These are phyloP conservation scores for Ganoderma lingzhi DNA, from an alignment of 1,284 basidiomycete genomes.

Conservation along the genomic window DNA sequence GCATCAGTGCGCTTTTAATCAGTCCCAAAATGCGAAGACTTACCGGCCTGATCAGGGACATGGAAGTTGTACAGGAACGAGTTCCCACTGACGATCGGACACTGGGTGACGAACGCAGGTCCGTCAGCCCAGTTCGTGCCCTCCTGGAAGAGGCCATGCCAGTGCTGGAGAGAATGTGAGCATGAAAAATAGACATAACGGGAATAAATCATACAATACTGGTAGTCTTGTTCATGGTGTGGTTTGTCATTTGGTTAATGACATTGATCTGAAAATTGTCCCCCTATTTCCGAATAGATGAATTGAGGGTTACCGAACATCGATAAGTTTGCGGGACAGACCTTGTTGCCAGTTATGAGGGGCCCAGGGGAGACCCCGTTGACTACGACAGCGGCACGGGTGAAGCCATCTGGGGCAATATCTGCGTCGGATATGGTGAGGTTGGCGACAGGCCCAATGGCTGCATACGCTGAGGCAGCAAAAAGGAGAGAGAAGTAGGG, in stretches of 20 bases:
- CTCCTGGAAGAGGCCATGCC: slow-evolving; percentile 43
- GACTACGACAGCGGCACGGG: slow-evolving; percentile 35
- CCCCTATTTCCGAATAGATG: slow-evolving; percentile 29
- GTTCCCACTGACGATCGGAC: slow-evolving; percentile 50
- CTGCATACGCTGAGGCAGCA: slow-evolving; percentile 12
- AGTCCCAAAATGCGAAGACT: background rate
- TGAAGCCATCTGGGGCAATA: slow-evolving; percentile 36
- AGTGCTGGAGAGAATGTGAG: slow-evolving; percentile 38
- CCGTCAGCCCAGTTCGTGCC: slow-evolving; percentile 38
- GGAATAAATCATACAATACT: slow-evolving; percentile 35
- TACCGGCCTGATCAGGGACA: slow-evolving; percentile 42
- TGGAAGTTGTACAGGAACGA: slow-evolving; percentile 50
- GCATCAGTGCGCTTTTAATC: background rate
- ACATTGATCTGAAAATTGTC: slow-evolving; percentile 32
- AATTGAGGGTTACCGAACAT: background rate
- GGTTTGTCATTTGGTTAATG: slow-evolving; percentile 14
- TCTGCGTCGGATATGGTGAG: slow-evolving; percentile 31
- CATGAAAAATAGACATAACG: background rate
- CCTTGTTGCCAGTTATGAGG: slow-evolving; percentile 36
- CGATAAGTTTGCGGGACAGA: slow-evolving; percentile 7
- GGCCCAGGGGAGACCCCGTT: slow-evolving; percentile 39
- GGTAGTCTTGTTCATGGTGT: slow-evolving; percentile 46
- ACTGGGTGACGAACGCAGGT: slow-evolving; percentile 11
- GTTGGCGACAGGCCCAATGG: slow-evolving; percentile 30
- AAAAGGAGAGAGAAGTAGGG: slow-evolving; percentile 21